Evolutionary conservation across 169 alveolate species (phyloP).

Genomic region (Babesia gibsoni): DNA sequence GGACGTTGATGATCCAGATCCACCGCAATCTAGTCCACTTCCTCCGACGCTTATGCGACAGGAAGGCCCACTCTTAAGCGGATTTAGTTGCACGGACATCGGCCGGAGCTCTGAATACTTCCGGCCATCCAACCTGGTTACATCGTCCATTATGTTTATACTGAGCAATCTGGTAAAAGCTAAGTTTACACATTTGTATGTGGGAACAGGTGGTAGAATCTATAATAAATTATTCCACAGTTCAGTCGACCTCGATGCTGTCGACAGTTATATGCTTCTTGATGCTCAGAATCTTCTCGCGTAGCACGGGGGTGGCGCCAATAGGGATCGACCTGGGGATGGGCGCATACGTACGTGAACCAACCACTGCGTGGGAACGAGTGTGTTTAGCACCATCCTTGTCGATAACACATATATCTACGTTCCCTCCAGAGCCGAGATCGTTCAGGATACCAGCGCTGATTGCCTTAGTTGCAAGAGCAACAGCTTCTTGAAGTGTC

Average conservation of each 20-base stretch:
- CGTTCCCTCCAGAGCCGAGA: constrained; percentile 95
- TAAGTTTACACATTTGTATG: neutral
- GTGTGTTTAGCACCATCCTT: constrained; percentile 83
- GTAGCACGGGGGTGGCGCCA: constrained; percentile 76
- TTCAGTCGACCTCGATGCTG: constrained; percentile 49
- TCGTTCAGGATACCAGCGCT: constrained; percentile 97
- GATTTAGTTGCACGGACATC: constrained; percentile 21
- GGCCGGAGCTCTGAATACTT: constrained; percentile 32
- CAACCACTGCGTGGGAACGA: constrained; percentile 76
- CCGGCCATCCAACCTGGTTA: constrained; percentile 33
- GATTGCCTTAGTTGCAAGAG: constrained; percentile 88
- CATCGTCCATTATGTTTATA: constrained; percentile 26
- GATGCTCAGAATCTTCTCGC: constrained; percentile 72
- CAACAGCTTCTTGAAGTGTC: constrained; percentile 90
- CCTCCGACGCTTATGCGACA: constrained; percentile 44
- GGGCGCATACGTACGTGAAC: constrained; percentile 74
- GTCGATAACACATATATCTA: constrained; percentile 89
- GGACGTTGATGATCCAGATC: constrained; percentile 31
- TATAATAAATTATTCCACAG: neutral
- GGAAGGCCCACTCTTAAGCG: constrained; percentile 51
- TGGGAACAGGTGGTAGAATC: neutral
- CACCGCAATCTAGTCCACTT: neutral
- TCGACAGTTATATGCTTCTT: constrained; percentile 66
- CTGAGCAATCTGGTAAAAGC: neutral
- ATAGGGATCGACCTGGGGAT: constrained; percentile 70